Evolutionary conservation across 164 flowering plant species (phyloP), one percentile per base, ranked within the genome.

Genomic region (Stephania japonica): DNA sequence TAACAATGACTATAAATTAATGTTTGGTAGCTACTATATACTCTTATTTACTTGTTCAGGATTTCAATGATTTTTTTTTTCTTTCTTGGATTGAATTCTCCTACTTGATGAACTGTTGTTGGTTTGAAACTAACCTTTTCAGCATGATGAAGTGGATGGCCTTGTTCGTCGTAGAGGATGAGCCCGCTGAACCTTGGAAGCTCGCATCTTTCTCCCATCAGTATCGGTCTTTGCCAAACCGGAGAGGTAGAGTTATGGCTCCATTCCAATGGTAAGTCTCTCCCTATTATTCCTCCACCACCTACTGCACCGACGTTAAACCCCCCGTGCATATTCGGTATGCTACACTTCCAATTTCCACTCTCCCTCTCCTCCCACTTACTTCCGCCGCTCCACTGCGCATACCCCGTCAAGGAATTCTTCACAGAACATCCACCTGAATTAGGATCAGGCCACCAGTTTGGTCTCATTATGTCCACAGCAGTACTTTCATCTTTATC

Each of bases 221-320:
- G 83, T 62, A 93, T 93, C 0, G 94, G 95, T 78, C 91, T 83
- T 75, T 93, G 92, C 98, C 98, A 93, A 72, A 91, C 90, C 4
- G 97, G 92, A 1, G 90, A 81, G 24, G 14, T 70, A 0, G 88
- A 82, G 74, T 83, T 79, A 64, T 77, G 86, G 63, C 71, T 78
- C 85, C 86, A 75, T 10, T 53, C 61, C 11, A 9, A 47, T 14
- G 13, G 13, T 14, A 9, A 9, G 13, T 14, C 53, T 47, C 53
- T 47, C 43, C 82, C 78, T 32, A 32, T 32, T 32, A 32, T 2
- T 14, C 75, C 74, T 5, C 63, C 80, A 3, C n/a, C 41, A 16
- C 27, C 76, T 44, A 9, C 19, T 13, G 61, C 77, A 61, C 63
- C 70, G 49, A 65, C 73, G 38, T 32, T 32, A 32, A 32, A 32